Percentiles rank a stretch among this genome's conserved stretches.
phyloP scores from a whole-genome alignment of 441 rosid species.

The Aquilaria agallochum region DNA sequence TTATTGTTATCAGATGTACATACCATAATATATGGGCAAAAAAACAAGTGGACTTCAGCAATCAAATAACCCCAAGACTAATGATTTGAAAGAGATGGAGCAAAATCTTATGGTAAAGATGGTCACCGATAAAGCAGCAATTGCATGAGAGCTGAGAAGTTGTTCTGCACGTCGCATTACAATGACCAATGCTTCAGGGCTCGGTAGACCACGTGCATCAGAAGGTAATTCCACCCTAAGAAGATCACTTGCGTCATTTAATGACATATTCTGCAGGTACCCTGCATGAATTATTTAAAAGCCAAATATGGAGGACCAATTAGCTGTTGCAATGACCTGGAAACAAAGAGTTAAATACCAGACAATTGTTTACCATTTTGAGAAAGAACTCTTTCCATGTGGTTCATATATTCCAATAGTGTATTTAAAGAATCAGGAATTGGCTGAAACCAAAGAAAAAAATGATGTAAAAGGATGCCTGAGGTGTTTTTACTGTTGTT shows the following conservation, averaged over 20 bases:
- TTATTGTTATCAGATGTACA: no score
- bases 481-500: background rate
- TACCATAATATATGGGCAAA: no score
- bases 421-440: slow-evolving; percentile 82
- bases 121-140: slow-evolving; percentile 66
- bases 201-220: slow-evolving; percentile 48
- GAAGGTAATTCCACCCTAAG: slow-evolving; percentile 53
- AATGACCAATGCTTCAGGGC: slow-evolving; percentile 63
- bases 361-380: slow-evolving; percentile 53
- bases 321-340: slow-evolving; percentile 17
- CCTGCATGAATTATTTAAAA: slow-evolving; percentile 32
- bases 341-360: slow-evolving; percentile 14
- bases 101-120: no score
- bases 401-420: slow-evolving; percentile 66
- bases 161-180: slow-evolving; percentile 66
- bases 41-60: no score
- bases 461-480: slow-evolving; percentile 11
- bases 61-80: no score
- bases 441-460: slow-evolving; percentile 54
- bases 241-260: slow-evolving; percentile 28
- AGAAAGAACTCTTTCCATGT: slow-evolving; percentile 68
- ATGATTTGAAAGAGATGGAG: no score
- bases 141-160: slow-evolving; percentile 54
- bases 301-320: slow-evolving; percentile 16
- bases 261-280: slow-evolving; percentile 42